Evolutionary conservation across 768 basidiomycete genomes (phyloP).

Genomic region (Mycena olivaceomarginata): DNA sequence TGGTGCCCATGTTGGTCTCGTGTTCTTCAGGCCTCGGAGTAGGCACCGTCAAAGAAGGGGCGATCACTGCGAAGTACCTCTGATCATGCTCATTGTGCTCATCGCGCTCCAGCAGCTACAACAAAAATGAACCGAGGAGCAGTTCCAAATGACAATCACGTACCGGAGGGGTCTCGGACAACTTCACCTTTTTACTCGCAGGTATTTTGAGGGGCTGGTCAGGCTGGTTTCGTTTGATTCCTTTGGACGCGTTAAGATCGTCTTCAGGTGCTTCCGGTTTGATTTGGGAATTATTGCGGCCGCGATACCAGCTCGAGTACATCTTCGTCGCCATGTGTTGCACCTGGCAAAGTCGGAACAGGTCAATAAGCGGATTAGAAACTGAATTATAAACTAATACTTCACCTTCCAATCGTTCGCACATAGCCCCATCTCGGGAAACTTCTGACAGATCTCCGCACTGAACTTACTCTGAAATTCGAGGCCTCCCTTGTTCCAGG

Average conservation of each 20-base stretch:
- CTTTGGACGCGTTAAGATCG: background rate
- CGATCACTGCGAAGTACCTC: background rate
- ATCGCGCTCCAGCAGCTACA: background rate
- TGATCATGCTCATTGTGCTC: background rate
- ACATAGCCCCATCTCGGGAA: slow-evolving; percentile 31
- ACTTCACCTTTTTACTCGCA: no score
- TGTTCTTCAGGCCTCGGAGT: no score
- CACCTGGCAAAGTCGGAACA: background rate
- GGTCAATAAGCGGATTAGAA: background rate
- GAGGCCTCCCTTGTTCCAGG: slow-evolving; percentile 2
- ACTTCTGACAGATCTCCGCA: background rate
- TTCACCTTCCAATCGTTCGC: slow-evolving; percentile 28
- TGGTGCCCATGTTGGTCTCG: background rate
- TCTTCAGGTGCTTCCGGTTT: background rate
- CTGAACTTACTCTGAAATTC: background rate
- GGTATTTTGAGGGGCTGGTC: background rate
- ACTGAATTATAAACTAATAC: background rate
- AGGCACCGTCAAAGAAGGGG: background rate
- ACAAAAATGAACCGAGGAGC: background rate
- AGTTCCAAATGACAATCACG: background rate
- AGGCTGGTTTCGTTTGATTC: background rate
- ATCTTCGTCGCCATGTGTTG: slow-evolving; percentile 14
- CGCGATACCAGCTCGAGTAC: slow-evolving; percentile 21
- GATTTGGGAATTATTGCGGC: background rate
- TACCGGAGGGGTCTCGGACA: no score